Percentiles rank a stretch among this genome's conserved stretches.
phyloP scores from a whole-genome alignment of 164 flowering plant genomes.

The Berberis thunbergii region DNA sequence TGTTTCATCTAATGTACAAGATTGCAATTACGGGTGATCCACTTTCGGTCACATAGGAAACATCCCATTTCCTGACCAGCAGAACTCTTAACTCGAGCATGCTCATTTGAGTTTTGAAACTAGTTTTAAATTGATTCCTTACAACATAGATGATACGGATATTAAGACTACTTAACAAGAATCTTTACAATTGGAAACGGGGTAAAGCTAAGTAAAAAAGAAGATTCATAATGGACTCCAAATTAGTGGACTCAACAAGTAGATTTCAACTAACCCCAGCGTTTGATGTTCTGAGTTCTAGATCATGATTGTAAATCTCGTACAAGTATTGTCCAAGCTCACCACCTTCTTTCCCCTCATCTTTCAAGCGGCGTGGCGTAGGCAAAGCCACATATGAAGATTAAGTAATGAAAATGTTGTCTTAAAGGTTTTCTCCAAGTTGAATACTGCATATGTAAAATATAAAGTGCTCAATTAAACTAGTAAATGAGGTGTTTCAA shows the following conservation, averaged over 20 bases:
- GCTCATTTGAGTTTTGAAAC: too few relatives aligned
- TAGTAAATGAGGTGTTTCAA: background rate
- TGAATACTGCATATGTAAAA: slow-evolving; percentile 56
- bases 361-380: slow-evolving; percentile 90
- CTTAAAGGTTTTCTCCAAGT: slow-evolving; percentile 88
- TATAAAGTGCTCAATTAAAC: background rate
- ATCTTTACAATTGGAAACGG: too few relatives aligned
- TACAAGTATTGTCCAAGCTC: slow-evolving; percentile 87
- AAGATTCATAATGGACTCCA: background rate
- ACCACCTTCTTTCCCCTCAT: slow-evolving; percentile 90
- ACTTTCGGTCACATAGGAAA: too few relatives aligned
- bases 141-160: too few relatives aligned
- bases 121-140: too few relatives aligned
- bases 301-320: slow-evolving; percentile 90
- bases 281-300: slow-evolving; percentile 87
- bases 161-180: too few relatives aligned
- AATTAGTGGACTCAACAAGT: background rate
- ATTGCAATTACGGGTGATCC: too few relatives aligned
- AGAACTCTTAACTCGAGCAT: too few relatives aligned
- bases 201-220: too few relatives aligned
- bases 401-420: slow-evolving; percentile 85
- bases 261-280: slow-evolving; percentile 74
- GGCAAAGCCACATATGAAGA: slow-evolving; percentile 93
- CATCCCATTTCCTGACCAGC: too few relatives aligned
- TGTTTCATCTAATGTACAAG: too few relatives aligned